A percentile compares a stretch with the other conserved stretches of the same genome.
Conservation (phyloP, 2,329 filamentous ascomycete genomes). For the Fusarium redolens region DNA sequence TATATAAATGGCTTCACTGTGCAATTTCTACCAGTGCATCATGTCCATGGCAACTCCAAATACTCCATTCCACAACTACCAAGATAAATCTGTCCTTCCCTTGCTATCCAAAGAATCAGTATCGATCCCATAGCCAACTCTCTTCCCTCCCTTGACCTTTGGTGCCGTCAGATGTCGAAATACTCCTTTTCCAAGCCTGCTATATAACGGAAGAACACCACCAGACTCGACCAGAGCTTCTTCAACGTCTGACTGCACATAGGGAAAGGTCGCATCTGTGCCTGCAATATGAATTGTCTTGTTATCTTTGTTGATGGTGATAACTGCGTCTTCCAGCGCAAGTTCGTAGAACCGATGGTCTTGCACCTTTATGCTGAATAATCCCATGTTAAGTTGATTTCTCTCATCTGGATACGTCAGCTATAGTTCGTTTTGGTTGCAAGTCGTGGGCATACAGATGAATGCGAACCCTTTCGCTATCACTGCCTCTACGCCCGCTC, state of each 20-base stretch:
- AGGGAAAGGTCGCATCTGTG: background rate
- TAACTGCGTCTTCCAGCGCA: background rate
- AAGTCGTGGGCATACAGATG: conserved; percentile 9
- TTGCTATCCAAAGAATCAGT: rapidly evolving
- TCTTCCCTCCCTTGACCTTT: background rate
- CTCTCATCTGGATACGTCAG: background rate
- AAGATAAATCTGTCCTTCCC: background rate
- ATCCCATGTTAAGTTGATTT: background rate
- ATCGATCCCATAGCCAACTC: rapidly evolving
- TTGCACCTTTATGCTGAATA: background rate
- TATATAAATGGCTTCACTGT: no score
- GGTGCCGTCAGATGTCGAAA: background rate
- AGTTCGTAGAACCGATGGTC: background rate
- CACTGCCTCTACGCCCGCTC: conserved; percentile 20
- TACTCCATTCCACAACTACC: background rate
- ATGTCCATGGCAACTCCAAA: background rate
- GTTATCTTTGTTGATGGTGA: background rate
- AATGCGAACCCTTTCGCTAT: conserved; percentile 34
- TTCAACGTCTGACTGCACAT: background rate
- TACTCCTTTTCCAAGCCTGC: background rate
- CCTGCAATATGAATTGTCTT: background rate
- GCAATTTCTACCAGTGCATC: no score
- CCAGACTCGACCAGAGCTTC: background rate
- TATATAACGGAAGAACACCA: background rate
- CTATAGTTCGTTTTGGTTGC: rapidly evolving